phyloP scores from a whole-genome alignment of 192 early-diverging fungal genomes.

The Dissophora globulifera region DNA sequence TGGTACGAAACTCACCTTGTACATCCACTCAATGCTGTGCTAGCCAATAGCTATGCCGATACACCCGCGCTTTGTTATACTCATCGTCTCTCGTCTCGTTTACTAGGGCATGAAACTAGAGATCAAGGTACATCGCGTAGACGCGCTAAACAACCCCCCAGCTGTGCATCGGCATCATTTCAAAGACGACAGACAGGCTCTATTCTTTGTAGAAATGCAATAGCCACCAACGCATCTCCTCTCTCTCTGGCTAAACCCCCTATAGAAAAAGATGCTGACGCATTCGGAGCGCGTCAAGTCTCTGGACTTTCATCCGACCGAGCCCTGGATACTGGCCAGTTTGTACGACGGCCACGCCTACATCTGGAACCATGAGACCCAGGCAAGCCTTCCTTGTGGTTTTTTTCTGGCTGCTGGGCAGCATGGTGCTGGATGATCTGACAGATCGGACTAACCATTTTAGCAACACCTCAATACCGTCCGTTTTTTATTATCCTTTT shows the following conservation, averaged over 20 bases:
- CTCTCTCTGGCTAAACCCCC: too few relatives aligned
- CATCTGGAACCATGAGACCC: slow-evolving; percentile 99
- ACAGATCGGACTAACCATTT: not conserved
- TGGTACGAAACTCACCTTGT: too few relatives aligned
- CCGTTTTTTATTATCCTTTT: too few relatives aligned
- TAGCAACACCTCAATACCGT: too few relatives aligned
- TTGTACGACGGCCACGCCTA: slow-evolving; percentile 96
- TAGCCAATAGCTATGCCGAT: too few relatives aligned
- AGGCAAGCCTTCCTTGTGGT: slow-evolving; percentile 58
- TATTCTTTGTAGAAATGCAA: too few relatives aligned
- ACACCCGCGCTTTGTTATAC: not conserved
- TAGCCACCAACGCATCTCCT: too few relatives aligned
- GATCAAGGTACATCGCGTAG: slow-evolving; percentile 55
- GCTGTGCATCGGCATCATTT: too few relatives aligned
- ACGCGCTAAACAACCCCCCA: too few relatives aligned
- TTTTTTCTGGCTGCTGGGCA: not conserved
- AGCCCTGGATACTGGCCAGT: slow-evolving; percentile 97
- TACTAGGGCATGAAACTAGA: slow-evolving; percentile 54
- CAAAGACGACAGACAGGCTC: too few relatives aligned
- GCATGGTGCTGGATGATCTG: not conserved
- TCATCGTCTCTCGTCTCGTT: not conserved
- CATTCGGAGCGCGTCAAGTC: slow-evolving; percentile 97
- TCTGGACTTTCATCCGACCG: slow-evolving; percentile 98
- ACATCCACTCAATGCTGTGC: too few relatives aligned
- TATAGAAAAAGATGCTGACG: slow-evolving; percentile 67